These are phyloP conservation scores for Trichoderma polysporum DNA, from an alignment of 2,329 filamentous ascomycete genomes.

Conservation along the genomic window DNA sequence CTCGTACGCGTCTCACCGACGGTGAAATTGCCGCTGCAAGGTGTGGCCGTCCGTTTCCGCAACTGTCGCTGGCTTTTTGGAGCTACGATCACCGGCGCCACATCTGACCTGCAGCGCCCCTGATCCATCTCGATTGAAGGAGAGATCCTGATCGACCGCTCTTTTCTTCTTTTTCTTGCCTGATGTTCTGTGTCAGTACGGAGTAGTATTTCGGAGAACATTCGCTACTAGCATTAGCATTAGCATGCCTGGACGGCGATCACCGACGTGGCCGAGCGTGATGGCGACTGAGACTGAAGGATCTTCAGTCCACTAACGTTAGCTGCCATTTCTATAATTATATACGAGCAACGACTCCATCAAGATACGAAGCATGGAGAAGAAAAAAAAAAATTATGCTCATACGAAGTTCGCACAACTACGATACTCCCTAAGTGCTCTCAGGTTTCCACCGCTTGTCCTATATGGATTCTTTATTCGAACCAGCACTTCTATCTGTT, in stretches of 20 bases:
- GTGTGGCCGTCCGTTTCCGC: conserved; percentile 2
- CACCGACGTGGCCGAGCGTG: background rate
- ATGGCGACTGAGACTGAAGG: background rate
- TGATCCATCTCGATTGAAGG: conserved; percentile 14
- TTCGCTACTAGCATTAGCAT: background rate
- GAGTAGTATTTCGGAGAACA: background rate
- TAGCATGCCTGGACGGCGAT: conserved; percentile 1
- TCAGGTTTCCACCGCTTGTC: background rate
- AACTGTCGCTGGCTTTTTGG: background rate
- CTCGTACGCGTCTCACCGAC: conserved; percentile 1
- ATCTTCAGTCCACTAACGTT: background rate
- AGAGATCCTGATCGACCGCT: conserved; percentile 18
- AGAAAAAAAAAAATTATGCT: background rate
- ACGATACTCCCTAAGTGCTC: background rate
- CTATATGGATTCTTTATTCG: background rate
- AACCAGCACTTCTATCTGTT: background rate
- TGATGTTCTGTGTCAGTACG: background rate
- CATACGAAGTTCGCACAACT: background rate
- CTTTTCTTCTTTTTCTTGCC: background rate
- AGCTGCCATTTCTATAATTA: background rate
- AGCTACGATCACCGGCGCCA: conserved; percentile 3
- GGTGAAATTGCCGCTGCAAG: background rate
- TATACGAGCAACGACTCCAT: background rate
- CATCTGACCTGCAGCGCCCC: conserved; percentile 10
- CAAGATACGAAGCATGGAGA: background rate